These are phyloP conservation scores for Nicotiana otophora DNA, from an alignment of 257 asterid species.

Conservation along the genomic window DNA sequence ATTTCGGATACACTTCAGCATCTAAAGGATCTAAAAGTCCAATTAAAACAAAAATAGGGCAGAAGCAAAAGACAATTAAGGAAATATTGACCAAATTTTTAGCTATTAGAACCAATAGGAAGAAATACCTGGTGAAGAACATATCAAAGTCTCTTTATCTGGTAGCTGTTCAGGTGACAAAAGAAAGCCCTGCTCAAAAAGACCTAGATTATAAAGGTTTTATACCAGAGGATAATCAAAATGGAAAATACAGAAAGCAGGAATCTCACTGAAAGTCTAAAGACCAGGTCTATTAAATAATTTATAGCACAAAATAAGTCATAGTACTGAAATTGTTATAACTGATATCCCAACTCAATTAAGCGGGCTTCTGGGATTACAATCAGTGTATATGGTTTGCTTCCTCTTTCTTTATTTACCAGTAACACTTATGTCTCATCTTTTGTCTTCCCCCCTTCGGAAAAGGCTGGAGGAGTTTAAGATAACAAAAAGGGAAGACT, in stretches of 20 bases:
- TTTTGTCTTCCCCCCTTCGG: not conserved
- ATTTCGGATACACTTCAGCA: conserved; percentile 27
- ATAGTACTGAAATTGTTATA: not conserved
- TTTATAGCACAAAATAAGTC: not conserved
- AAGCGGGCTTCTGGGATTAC: not conserved
- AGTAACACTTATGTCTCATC: not conserved
- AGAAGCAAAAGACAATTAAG: conserved; percentile 9
- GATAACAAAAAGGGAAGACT: not conserved
- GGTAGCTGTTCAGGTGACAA: conserved; percentile 24
- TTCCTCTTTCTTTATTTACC: not conserved
- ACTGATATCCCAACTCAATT: not conserved
- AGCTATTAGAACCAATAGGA: conserved; percentile 10
- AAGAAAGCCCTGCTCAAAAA: conserved; percentile 1
- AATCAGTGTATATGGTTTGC: not conserved
- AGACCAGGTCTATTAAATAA: not conserved
- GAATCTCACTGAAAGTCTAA: not conserved
- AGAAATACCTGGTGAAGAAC: conserved; percentile 39
- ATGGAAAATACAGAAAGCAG: not conserved
- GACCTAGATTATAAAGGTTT: not conserved
- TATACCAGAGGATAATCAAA: not conserved
- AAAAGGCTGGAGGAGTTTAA: not conserved
- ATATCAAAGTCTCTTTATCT: conserved; percentile 21
- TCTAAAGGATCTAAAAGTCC: conserved; percentile 33
- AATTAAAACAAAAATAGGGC: not conserved
- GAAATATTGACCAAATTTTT: conserved; percentile 4